Conservation (phyloP, 2,329 filamentous ascomycete species). For the Neurospora sp. region DNA sequence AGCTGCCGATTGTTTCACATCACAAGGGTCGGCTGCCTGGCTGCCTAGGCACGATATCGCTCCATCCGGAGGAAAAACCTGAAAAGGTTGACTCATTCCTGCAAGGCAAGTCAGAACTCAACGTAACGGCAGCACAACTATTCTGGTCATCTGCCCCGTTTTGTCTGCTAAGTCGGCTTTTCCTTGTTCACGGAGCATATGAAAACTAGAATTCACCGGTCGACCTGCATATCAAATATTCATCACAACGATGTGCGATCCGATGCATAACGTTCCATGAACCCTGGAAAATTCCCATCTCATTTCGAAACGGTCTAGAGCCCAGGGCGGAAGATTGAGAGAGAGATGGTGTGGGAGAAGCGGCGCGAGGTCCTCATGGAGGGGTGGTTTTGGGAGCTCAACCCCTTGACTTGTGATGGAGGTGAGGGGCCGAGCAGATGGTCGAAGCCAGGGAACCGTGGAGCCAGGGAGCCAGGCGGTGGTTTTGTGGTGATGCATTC, state of each 20-base stretch:
- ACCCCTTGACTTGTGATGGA: constrained; percentile 4
- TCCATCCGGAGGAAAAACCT: not conserved
- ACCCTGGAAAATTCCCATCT: not conserved
- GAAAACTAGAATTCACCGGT: not conserved
- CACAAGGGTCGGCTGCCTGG: not conserved
- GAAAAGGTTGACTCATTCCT: not conserved
- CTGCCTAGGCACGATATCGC: not conserved
- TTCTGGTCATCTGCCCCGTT: not conserved
- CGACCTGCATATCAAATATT: not conserved
- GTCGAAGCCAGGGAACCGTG: constrained; percentile 10
- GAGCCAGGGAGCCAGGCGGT: constrained; percentile 9
- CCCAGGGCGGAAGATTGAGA: constrained; percentile 4
- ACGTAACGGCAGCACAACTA: not conserved
- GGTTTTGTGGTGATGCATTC: constrained; percentile 2
- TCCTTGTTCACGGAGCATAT: not conserved
- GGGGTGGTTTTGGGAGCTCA: constrained; percentile 8
- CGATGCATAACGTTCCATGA: not conserved
- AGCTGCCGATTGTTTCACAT: constrained; percentile 2
- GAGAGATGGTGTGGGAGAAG: constrained; percentile 24
- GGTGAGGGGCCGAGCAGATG: constrained; percentile 16
- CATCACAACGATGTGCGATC: not conserved
- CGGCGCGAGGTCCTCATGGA: constrained; percentile 6
- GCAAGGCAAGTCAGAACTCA: not conserved
- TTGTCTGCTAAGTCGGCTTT: not conserved
- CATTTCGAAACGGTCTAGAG: not conserved